A percentile compares a stretch with the other conserved stretches of the same genome.
Evolutionary conservation across 805 yeast species (phyloP).

Genomic region (Suhomyces emberorum): DNA sequence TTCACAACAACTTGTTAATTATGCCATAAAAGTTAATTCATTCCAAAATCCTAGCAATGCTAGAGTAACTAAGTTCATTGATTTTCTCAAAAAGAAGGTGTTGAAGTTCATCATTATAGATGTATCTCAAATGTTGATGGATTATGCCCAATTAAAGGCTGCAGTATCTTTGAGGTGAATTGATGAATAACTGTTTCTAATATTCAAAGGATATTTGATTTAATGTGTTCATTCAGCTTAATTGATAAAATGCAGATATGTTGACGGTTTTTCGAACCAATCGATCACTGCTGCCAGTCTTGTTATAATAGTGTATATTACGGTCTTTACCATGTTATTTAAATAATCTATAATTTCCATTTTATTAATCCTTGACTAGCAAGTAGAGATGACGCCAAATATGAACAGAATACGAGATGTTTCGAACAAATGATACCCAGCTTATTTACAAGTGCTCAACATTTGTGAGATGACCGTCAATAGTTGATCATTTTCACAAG

Average conservation of each 20-base stretch:
- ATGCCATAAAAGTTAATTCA: conserved; percentile 6
- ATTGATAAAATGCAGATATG: too few species aligned
- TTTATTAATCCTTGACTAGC: background rate
- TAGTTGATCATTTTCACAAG: conserved; percentile 94
- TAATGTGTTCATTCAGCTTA: too few species aligned
- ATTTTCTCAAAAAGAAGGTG: conserved; percentile 32
- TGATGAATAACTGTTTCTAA: too few species aligned
- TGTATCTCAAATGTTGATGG: conserved; percentile 31
- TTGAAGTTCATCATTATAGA: conserved; percentile 38
- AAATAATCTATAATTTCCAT: too few species aligned
- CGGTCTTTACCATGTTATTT: too few species aligned
- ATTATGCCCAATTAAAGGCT: conserved; percentile 25
- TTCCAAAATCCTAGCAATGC: conserved; percentile 10
- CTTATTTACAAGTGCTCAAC: conserved; percentile 71
- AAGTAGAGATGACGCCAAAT: background rate
- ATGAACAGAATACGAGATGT: background rate
- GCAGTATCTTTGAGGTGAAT: too few species aligned
- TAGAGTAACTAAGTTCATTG: conserved; percentile 27
- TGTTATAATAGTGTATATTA: too few species aligned
- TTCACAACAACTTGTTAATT: conserved; percentile 12
- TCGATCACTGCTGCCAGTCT: too few species aligned
- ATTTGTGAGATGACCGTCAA: conserved; percentile 86
- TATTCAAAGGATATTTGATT: too few species aligned
- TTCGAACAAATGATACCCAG: background rate
- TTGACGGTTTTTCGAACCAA: too few species aligned